phyloP scores from a whole-genome alignment of 306 rosid species.

The Castanea crenata region DNA sequence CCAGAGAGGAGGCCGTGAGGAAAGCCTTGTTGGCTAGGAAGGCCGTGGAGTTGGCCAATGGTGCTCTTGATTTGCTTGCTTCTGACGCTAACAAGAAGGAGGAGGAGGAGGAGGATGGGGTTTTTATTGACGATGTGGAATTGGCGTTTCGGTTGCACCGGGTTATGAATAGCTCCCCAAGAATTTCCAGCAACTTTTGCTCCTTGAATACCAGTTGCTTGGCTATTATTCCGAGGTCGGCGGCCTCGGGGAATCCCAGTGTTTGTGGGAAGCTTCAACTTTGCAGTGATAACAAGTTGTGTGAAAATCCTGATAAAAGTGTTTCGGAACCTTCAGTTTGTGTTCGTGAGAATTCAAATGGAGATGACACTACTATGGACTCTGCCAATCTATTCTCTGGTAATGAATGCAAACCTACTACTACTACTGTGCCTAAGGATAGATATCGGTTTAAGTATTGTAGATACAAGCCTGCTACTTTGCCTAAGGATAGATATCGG shows the following conservation, averaged over 20 bases:
- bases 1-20: slow-evolving; percentile 34
- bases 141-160: slow-evolving; percentile 41
- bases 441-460: no score
- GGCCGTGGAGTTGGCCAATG: slow-evolving; percentile 36
- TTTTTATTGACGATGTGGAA: slow-evolving; percentile 29
- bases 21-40: slow-evolving; percentile 34
- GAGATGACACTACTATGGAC: slow-evolving; percentile 35
- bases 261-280: slow-evolving; percentile 22
- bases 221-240: slow-evolving; percentile 13
- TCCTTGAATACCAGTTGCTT: slow-evolving; percentile 32
- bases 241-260: slow-evolving; percentile 14
- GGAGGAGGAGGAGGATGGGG: slow-evolving; percentile 23
- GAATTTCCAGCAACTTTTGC: slow-evolving; percentile 37
- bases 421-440: no score
- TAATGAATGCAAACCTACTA: no score
- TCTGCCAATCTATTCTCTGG: slow-evolving; percentile 24
- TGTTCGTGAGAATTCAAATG: slow-evolving; percentile 11
- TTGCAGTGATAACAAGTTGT: slow-evolving; percentile 7
- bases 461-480: slow-evolving; percentile 4
- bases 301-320: slow-evolving; percentile 13
- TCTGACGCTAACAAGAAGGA: slow-evolving; percentile 18
- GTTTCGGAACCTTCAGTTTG: slow-evolving; percentile 29
- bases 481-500: slow-evolving; percentile 26
- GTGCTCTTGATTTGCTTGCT: slow-evolving; percentile 34
- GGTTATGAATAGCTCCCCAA: slow-evolving; percentile 25